Evolutionary conservation across 208 protist species (phyloP), one percentile per base, ranked within the genome.

Genomic region (Vickermania spadyakhi): DNA sequence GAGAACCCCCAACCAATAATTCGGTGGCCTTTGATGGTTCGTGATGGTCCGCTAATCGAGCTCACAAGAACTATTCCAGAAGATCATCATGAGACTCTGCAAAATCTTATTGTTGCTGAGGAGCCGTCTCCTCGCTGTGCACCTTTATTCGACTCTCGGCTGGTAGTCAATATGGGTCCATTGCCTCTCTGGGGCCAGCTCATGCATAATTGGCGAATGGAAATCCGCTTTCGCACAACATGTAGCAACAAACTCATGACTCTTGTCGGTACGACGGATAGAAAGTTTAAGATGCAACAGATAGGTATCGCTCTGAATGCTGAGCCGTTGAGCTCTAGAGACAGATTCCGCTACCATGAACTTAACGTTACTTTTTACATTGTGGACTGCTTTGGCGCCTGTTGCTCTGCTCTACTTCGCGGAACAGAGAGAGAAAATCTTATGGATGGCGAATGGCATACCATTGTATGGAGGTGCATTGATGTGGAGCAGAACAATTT

Each of bases 381-480:
- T 7, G 81, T 88, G 3, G 88, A 95, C 54, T 79, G 79, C 5
- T 88, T 89, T 62, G 88, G 88, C 27, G 71, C 72, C 3, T 89
- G 81, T 62, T 91, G 83, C 56, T 91, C 88, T 5, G 84, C 84
- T 11, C 65, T 95, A 28, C 73, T 95, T 29, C 79, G 84, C 11
- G 88, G 88, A 13, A 89, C 64, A 25, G 88, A 95, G 55, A 75
- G 81, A 42, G 75, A 90, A 52, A 87, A 83, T 58, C 60, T 91
- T 22, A 79, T 92, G 79, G 88, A 95, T 56, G 88, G 84, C 2
- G 69, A 83, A 68, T 95, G 88, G 85, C 88, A 95, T 66, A 95
- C 84, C 30, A 62, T 95, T 7, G 77, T 91, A 45, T 95, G 88
- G 85, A 72, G 77, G 26, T 91, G 83, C 62, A 70, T 92, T 31